Conservation (phyloP, 1,139 yeast genomes). For the Zygosaccharomyces pseudobailii region DNA sequence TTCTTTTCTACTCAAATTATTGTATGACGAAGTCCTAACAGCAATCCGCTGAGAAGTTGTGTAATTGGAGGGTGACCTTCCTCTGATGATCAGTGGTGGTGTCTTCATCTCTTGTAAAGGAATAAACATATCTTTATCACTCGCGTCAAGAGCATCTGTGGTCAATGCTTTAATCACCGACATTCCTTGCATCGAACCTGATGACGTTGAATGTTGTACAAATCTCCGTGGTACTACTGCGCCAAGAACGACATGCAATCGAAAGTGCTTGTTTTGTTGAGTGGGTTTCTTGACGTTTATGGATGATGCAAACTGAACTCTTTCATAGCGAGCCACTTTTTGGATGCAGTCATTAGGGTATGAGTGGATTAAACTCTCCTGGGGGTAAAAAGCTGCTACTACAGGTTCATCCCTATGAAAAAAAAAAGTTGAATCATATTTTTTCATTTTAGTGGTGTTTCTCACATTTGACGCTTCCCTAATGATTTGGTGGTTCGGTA, state of each 20-base stretch:
- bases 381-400: slow-evolving; percentile 7
- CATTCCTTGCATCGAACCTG: not conserved
- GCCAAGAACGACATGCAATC: slow-evolving; percentile 51
- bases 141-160: slow-evolving; percentile 6
- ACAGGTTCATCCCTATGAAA: slow-evolving; percentile 40
- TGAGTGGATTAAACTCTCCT: slow-evolving; percentile 23
- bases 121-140: slow-evolving; percentile 18
- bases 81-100: slow-evolving; percentile 61
- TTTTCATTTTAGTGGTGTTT: slow-evolving; percentile 47
- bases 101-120: slow-evolving; percentile 44
- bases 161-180: slow-evolving; percentile 8
- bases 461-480: slow-evolving; percentile 59
- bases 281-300: slow-evolving; percentile 50
- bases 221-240: slow-evolving; percentile 37
- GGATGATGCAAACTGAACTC: slow-evolving; percentile 64
- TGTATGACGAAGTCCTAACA: slow-evolving; percentile 7
- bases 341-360: slow-evolving; percentile 50
- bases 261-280: slow-evolving; percentile 45
- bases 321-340: slow-evolving; percentile 60
- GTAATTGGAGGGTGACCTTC: slow-evolving; percentile 65
- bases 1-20: slow-evolving; percentile 1
- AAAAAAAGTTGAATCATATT: slow-evolving; percentile 47
- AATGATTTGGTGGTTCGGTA: slow-evolving; percentile 55
- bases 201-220: not conserved
- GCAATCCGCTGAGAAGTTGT: slow-evolving; percentile 19